phyloP scores from a whole-genome alignment of 2,329 filamentous ascomycete species.

The Coniochaeta sp. region DNA sequence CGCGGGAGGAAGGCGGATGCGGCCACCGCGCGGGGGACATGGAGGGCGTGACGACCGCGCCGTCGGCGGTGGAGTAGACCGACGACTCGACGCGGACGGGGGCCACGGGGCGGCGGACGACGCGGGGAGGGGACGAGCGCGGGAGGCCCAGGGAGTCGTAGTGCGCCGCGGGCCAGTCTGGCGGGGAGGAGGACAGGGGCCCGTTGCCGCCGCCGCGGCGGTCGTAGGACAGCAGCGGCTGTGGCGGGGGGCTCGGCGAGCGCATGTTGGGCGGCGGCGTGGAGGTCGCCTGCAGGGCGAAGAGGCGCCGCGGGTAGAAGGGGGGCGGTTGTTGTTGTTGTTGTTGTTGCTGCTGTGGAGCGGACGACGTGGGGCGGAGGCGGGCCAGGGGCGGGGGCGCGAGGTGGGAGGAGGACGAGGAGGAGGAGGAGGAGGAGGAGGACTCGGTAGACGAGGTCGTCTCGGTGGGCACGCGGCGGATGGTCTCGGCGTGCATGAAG shows the following conservation, averaged over 20 bases:
- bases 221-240: background rate
- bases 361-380: too few species aligned
- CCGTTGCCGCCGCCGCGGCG: background rate
- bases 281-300: background rate
- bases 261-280: background rate
- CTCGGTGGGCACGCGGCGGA: background rate
- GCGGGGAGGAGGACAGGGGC: background rate
- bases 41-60: background rate
- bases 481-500: background rate
- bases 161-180: background rate
- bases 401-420: background rate
- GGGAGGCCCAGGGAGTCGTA: background rate
- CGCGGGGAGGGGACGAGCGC: background rate
- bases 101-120: background rate
- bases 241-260: background rate
- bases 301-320: background rate
- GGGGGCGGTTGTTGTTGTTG: too few species aligned
- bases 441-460: background rate
- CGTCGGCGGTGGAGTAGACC: background rate
- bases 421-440: background rate
- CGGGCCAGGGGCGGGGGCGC: background rate
- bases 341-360: too few species aligned
- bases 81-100: background rate
- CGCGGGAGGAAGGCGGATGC: background rate
- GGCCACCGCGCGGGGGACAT: background rate